A percentile compares a stretch with the other conserved stretches of the same genome.
These are phyloP conservation scores for Bryoerythrophyllum caledonicum DNA, from an alignment of 225 moss, liverwort and hornwort genomes.

Conservation along the genomic window DNA sequence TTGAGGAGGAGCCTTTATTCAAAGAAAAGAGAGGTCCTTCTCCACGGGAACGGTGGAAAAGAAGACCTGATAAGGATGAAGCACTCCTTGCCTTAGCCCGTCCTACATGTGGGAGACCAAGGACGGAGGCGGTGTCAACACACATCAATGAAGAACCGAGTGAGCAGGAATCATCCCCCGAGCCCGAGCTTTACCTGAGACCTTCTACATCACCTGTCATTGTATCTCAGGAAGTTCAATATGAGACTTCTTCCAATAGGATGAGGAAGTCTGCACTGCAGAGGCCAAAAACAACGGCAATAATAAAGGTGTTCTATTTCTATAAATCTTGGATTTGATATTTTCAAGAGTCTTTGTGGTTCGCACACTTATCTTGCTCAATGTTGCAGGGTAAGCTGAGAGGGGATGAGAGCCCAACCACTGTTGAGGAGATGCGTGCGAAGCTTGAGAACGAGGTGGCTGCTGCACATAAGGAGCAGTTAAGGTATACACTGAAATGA, in stretches of 20 bases:
- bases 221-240: slow-evolving; percentile 21
- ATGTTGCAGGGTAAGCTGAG: slow-evolving; percentile 16
- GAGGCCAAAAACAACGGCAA: slow-evolving; percentile 5
- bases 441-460: slow-evolving; percentile 56
- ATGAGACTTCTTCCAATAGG: slow-evolving; percentile 33
- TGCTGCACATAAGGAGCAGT: slow-evolving; percentile 53
- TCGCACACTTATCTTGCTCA: not conserved
- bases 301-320: slow-evolving; percentile 16
- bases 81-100: slow-evolving; percentile 34
- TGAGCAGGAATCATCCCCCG: slow-evolving; percentile 26
- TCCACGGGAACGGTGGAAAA: slow-evolving; percentile 23
- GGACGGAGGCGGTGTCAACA: slow-evolving; percentile 11
- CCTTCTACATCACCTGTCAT: slow-evolving; percentile 37
- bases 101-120: slow-evolving; percentile 19
- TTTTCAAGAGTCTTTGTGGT: not conserved
- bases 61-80: slow-evolving; percentile 30
- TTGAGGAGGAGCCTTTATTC: slow-evolving; percentile 28
- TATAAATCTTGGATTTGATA: not conserved
- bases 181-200: slow-evolving; percentile 18
- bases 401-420: slow-evolving; percentile 26
- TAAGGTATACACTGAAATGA: slow-evolving; percentile 40
- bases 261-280: slow-evolving; percentile 13
- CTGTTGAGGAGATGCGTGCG: slow-evolving; percentile 28
- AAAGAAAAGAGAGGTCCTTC: slow-evolving; percentile 29
- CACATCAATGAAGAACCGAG: slow-evolving; percentile 21